Evolutionary conservation across 1,139 yeast genomes (phyloP), one percentile per base, ranked within the genome.

Genomic region (Candida sojae): DNA sequence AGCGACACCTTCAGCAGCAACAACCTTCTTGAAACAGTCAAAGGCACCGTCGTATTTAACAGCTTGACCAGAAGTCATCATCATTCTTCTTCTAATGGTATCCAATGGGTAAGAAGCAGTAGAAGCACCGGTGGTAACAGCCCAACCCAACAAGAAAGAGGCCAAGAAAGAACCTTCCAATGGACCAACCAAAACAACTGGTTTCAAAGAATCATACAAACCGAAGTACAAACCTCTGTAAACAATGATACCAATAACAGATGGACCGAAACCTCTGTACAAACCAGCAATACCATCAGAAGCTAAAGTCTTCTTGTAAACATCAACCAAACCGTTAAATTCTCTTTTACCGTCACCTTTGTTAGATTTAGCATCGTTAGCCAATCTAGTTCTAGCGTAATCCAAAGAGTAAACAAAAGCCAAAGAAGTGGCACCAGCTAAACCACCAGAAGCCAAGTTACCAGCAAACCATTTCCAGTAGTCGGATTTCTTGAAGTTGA

Each of bases 251-350:
- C 80, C 80, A 57, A 75, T 54, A 61, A 75, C 80, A 55, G 80
- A 75, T 62, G 80, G 79, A 70, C 79, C 79, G 76, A 75, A 75
- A 73, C 80, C 80, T 75, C 80, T 75, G 75, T 75, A 75, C 67
- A 75, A 74, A 74, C 80, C 80, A 57, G 80, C 80, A 70, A 75
- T 73, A 75, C 80, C 80, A 63, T 75, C 80, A 54, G 80, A 63
- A 64, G 79, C 78, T 64, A 75, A 73, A 61, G 80, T 75, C 74
- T 75, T 75, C 68, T 72, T 75, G 74, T 75, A 75, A 58, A 75
- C 80, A 66, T 75, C 80, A 63, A 75, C 65, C 65, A 75, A 75
- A 74, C 80, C 80, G 68, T 75, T 75, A 75, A 75, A 75, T 67
- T 75, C 73, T 71, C 80, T 71, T 55, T 66, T 66, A 64, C 72